Base-by-base conservation (phyloP, 139 green algal species). In the Micromonas pusilla region DNA sequence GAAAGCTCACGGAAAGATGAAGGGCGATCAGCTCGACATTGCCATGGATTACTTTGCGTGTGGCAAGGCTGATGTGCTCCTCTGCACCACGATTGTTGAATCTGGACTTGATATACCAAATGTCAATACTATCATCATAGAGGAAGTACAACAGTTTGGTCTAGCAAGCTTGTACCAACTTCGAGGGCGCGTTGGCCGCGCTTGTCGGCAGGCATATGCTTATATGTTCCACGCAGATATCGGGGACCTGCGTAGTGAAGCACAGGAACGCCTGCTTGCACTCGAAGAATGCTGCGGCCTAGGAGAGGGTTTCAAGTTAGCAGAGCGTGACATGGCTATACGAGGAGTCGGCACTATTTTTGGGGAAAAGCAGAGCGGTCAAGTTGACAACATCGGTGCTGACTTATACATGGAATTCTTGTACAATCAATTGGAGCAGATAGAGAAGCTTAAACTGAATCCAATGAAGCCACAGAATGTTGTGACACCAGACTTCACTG, bases 131-230 rank as follows among this genome's bases (percentile, higher is more conserved):
- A 86, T 89, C 37, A 80, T 89, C 2, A 82, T 89, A 9, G 79
- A 86, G 57, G 76, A 89, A n/a, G 78, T 81, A 0, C 79, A 89
- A 26, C 62, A 74, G 26, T 89, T 89, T 78, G 83, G 85, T 0
- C 23, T 89, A 1, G 70, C 85, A 25, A 80, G 83, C 33, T 65
- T 89, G 37, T 86, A 89, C 72, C 85, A 89, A 83, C 60, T 87
- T 63, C 80, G 82, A 4, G 73, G 72, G 4, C 77, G 81, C 32
- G 81, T 85, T 28, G 81, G 81, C 9, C 77, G 81, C 57, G 38
- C 62, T 16, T 36, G 57, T 52, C 70, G 34, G 9, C 36, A 82
- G 54, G 65, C 70, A 68, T 39, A 79, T 39, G 71, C 76, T 52
- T 80, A 77, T 21, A 67, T 83, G 30, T 66, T 86, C 54, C 64